A percentile compares a stretch with the other conserved stretches of the same genome.
Conservation (phyloP, 2,329 filamentous ascomycete genomes). For the Talaromyces sp. region DNA sequence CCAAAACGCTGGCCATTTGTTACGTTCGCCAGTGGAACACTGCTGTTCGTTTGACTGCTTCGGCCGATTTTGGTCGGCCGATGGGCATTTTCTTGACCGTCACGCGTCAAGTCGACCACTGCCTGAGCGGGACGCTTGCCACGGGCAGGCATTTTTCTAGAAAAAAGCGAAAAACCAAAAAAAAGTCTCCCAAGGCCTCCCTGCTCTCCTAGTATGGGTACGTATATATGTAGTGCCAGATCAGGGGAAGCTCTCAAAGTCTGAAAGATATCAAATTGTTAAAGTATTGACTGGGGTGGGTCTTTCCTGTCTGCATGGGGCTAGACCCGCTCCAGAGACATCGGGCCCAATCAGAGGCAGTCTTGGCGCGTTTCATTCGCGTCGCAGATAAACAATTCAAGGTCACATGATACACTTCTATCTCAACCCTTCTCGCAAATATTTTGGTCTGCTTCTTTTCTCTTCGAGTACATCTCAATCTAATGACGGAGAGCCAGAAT, state of each 20-base stretch:
- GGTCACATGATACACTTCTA: not conserved
- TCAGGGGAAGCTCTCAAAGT: not conserved
- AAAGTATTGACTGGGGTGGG: not conserved
- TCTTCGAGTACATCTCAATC: not conserved
- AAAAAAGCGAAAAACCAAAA: not conserved
- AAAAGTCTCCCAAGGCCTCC: not conserved
- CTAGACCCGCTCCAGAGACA: not conserved
- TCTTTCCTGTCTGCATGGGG: not conserved
- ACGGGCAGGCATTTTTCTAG: constrained; percentile 10
- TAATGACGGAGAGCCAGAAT: not conserved
- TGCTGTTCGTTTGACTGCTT: not conserved
- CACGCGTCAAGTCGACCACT: constrained; percentile 31
- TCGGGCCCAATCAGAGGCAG: not conserved
- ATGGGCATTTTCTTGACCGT: constrained; percentile 23
- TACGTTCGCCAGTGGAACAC: constrained; percentile 8
- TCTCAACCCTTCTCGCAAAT: not conserved
- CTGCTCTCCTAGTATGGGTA: not conserved
- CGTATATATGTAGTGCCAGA: not conserved
- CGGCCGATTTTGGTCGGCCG: constrained; percentile 22
- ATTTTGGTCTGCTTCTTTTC: not conserved
- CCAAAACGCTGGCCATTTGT: constrained; percentile 31
- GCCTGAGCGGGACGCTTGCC: constrained; percentile 22
- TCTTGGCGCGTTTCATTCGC: not conserved
- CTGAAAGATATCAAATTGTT: not conserved
- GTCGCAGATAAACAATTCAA: not conserved